Base-by-base conservation (phyloP, 257 asterid genomes). In the Salvia hispanica region DNA sequence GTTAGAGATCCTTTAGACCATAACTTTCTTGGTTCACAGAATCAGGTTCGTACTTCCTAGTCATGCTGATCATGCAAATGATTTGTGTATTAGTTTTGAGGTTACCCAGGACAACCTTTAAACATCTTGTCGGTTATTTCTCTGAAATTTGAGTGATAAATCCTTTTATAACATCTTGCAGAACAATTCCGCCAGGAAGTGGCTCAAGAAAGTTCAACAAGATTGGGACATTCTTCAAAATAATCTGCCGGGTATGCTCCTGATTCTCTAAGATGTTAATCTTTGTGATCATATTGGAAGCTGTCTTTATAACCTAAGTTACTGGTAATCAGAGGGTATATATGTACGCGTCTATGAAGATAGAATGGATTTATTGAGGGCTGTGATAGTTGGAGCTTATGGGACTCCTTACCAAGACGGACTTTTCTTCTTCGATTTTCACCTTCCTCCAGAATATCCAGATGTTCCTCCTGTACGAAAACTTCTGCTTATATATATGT, bases 371-470 rank as follows among this genome's bases (percentile, higher is more conserved):
- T 96, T 94, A 62, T 71, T 94, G 89, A 94, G 99, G 77, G 92
- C 96, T 12, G 98, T 91, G 76, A 89, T 89, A 59, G 95, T 94
- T 80, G 99, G 99, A 78, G 96, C 99, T 48, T 94, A 91, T 73
- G 99, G 98, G 70, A 91, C 99, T 39, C 99, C 99, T 31, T 94
- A 94, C 81, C 99, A 94, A 72, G 99, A 94, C 68, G 99, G 99
- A 25, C 91, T 94, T 77, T 94, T 94, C 87, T 89, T 94, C 85
- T 94, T 94, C 56, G 98, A 94, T 79, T 91, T 94, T 76, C 91
- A 82, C 82, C 96, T 91, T 73, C 98, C 99, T 64, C 89, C 85
- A 39, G 97, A 94, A 71, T 91, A 89, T 73, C 98, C 99, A 15
- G 90, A 87, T 76, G 87, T 87, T 77, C 98, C 99, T 62, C 99